phyloP scores from a whole-genome alignment of 176 grass and related monocot species.

The Phoenix dactylifera region DNA sequence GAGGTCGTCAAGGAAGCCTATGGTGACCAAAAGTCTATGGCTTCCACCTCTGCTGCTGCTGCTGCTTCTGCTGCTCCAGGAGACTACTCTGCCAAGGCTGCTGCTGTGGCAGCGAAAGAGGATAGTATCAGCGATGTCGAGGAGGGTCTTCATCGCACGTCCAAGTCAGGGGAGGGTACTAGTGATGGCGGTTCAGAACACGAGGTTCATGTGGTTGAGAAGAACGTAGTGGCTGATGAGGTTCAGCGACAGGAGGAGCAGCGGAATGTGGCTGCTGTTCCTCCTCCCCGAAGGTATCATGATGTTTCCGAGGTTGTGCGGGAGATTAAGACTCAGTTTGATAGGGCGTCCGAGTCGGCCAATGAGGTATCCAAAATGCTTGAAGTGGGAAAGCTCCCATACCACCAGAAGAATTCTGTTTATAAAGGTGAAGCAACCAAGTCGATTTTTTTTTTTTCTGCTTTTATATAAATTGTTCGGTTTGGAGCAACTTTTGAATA shows the following conservation, averaged over 20 bases:
- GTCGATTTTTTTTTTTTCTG: neutral
- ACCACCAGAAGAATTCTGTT: constrained; percentile 69
- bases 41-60: constrained; percentile 23
- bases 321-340: constrained; percentile 80
- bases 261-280: constrained; percentile 1
- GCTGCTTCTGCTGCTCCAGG: no score
- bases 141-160: constrained; percentile 48
- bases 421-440: constrained; percentile 48
- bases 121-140: constrained; percentile 28
- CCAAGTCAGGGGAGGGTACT: constrained; percentile 38
- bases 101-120: constrained; percentile 24
- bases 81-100: constrained; percentile 6
- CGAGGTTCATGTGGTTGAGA: constrained; percentile 81
- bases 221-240: constrained; percentile 60
- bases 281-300: constrained; percentile 34
- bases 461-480: neutral
- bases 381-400: constrained; percentile 89
- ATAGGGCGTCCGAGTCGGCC: constrained; percentile 62
- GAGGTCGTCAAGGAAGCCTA: constrained; percentile 88
- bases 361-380: constrained; percentile 73
- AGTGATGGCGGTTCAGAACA: constrained; percentile 42
- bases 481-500: neutral
- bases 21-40: constrained; percentile 41
- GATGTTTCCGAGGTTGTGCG: constrained; percentile 59
- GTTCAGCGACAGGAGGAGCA: constrained; percentile 13